These are phyloP conservation scores for Pneumocystis canis DNA, from an alignment of 1,139 yeast species.

Conservation along the genomic window DNA sequence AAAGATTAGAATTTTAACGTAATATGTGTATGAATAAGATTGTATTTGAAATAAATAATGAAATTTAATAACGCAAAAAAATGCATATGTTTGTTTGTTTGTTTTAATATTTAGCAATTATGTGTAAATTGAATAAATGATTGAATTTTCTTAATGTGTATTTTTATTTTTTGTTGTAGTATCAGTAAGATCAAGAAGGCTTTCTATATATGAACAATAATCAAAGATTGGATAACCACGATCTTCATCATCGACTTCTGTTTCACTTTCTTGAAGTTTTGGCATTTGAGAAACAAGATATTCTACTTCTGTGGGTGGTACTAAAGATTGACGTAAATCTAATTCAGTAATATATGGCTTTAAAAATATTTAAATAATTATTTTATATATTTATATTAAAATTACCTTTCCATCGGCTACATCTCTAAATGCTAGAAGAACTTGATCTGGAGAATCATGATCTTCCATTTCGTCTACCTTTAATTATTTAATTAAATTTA, in stretches of 20 bases:
- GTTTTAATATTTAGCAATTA: background rate
- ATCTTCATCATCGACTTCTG: background rate
- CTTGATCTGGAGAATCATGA: constrained; percentile 29
- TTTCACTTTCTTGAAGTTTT: background rate
- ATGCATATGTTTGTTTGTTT: background rate
- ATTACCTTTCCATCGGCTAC: constrained; percentile 27
- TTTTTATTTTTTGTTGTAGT: background rate
- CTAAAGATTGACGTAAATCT: constrained; percentile 27
- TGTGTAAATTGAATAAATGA: background rate
- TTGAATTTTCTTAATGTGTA: background rate
- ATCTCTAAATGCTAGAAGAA: constrained; percentile 27
- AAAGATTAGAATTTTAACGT: background rate
- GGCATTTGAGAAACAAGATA: constrained; percentile 22
- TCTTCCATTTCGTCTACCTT: constrained; percentile 27
- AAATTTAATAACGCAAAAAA: background rate
- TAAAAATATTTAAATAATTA: background rate
- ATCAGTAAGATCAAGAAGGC: background rate
- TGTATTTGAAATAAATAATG: constrained; percentile 14
- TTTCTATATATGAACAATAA: background rate
- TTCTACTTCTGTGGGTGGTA: constrained; percentile 26
- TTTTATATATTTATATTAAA: background rate
- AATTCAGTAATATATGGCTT: constrained; percentile 27
- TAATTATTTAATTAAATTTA: background rate
- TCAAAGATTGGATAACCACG: background rate
- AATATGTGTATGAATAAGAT: background rate